Conservation (phyloP, 2,329 filamentous ascomycete species). For the Trichoderma sp. region DNA sequence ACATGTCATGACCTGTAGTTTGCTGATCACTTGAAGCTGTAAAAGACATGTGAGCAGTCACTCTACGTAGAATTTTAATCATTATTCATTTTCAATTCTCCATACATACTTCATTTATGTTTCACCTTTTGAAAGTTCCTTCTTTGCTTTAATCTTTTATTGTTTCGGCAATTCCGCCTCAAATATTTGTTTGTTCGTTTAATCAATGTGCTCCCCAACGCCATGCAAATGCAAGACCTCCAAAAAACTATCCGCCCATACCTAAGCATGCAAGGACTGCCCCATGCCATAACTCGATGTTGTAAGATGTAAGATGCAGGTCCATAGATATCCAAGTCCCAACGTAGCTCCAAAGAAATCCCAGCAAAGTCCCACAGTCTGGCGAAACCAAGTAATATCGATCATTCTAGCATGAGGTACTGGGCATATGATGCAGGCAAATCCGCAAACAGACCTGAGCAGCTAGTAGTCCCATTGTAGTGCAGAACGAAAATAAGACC, state of each 20-base stretch:
- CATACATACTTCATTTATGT: neutral
- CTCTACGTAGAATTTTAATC: too few relatives aligned
- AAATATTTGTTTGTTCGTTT: neutral
- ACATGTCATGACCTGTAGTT: neutral
- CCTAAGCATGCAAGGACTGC: neutral
- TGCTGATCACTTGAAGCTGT: neutral
- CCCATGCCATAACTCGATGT: neutral
- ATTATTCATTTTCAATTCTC: neutral
- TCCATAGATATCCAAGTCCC: neutral
- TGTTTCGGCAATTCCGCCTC: neutral
- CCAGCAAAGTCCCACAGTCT: neutral
- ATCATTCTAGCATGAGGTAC: neutral
- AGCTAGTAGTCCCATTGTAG: neutral
- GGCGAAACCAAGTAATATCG: neutral
- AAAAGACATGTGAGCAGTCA: neutral
- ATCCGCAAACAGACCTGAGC: neutral
- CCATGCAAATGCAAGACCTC: constrained; percentile 8
- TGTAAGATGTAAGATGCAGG: neutral
- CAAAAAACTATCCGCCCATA: neutral
- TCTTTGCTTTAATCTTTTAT: neutral
- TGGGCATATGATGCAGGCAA: neutral
- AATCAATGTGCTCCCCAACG: constrained; percentile 6
- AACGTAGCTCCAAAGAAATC: neutral
- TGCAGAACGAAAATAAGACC: neutral
- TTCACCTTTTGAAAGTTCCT: neutral